Percentiles rank a stretch among this genome's conserved stretches.
Conservation (phyloP, 106 monocot species). For the Dioscorea zingiberensis region DNA sequence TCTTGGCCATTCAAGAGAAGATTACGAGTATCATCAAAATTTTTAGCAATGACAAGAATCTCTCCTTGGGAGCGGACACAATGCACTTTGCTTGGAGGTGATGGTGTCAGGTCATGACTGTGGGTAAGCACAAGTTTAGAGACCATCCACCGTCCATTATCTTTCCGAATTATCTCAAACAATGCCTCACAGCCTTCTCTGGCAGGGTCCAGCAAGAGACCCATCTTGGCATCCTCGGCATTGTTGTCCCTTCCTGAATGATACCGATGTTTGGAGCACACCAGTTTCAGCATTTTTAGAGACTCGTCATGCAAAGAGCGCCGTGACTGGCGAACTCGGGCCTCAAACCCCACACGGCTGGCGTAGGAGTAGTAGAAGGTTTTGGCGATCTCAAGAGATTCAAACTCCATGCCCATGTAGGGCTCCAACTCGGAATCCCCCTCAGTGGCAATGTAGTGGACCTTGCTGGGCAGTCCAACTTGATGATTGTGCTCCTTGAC, state of each 20-base stretch:
- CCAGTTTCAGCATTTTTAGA: constrained; percentile 66
- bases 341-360: constrained; percentile 69
- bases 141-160: constrained; percentile 48
- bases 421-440: constrained; percentile 63
- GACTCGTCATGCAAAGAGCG: constrained; percentile 57
- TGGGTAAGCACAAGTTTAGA: constrained; percentile 64
- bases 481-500: constrained; percentile 77
- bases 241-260: constrained; percentile 58
- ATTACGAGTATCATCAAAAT: constrained; percentile 64
- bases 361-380: constrained; percentile 78
- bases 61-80: constrained; percentile 79
- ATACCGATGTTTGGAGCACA: constrained; percentile 66
- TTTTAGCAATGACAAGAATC: constrained; percentile 75
- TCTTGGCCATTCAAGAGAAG: constrained; percentile 62
- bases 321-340: constrained; percentile 69
- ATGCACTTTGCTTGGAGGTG: constrained; percentile 49
- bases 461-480: constrained; percentile 66
- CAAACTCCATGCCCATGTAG: constrained; percentile 70
- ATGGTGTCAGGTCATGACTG: constrained; percentile 49
- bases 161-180: constrained; percentile 72
- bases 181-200: constrained; percentile 67
- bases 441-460: constrained; percentile 71
- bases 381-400: constrained; percentile 57
- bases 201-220: constrained; percentile 16
- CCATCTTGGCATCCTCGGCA: constrained; percentile 38